Evolutionary conservation across 305 asterid genomes (phyloP).

Genomic region (Solanum aculeatissimum): DNA sequence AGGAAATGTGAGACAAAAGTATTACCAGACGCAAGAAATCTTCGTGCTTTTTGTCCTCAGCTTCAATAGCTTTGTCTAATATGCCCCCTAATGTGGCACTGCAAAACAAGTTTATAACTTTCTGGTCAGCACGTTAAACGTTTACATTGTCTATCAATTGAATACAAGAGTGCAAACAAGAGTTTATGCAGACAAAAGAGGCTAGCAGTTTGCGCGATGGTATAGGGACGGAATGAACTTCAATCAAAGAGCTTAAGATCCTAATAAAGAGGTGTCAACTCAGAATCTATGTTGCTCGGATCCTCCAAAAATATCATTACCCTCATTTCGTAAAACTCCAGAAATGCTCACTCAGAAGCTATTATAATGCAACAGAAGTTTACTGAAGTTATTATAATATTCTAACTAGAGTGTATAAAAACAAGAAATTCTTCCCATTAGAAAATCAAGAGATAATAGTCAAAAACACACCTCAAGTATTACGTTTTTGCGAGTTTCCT

Average conservation of each 20-base stretch:
- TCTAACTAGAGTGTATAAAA: not conserved
- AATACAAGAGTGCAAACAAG: not conserved
- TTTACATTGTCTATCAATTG: not conserved
- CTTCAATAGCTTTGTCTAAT: constrained; percentile 11
- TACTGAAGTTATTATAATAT: not conserved
- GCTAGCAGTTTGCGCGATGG: not conserved
- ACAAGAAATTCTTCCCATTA: not conserved
- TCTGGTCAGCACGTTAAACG: not conserved
- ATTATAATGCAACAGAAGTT: not conserved
- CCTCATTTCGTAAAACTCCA: not conserved
- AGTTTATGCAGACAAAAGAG: not conserved
- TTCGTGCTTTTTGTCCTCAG: constrained; percentile 10
- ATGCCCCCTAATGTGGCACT: constrained; percentile 15
- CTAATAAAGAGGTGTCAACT: not conserved
- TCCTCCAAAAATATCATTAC: not conserved
- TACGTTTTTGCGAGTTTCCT: not conserved
- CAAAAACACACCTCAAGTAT: not conserved
- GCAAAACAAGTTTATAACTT: not conserved
- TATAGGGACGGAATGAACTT: not conserved
- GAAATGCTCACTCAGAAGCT: not conserved
- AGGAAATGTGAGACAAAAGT: not conserved
- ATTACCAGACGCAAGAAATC: constrained; percentile 12
- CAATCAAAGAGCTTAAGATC: not conserved
- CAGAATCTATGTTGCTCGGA: not conserved
- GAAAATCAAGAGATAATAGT: not conserved